Conservation (phyloP, 495 filamentous ascomycete genomes). For the Schizothecium vesticola region DNA sequence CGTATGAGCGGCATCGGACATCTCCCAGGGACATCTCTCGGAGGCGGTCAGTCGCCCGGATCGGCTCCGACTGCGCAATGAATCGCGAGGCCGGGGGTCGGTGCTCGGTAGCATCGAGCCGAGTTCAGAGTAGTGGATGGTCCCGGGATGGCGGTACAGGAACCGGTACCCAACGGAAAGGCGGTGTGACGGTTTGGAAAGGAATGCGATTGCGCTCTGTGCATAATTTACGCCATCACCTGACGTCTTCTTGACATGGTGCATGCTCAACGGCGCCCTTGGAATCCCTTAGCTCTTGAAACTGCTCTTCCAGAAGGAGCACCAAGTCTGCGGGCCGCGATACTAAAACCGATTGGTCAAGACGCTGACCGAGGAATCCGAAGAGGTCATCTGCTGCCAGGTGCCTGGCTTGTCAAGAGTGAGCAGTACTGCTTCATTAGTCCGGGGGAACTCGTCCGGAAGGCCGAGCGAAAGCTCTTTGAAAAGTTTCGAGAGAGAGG, state of each 20-base stretch:
- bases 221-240: not conserved
- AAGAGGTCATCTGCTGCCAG: not conserved
- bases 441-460: too few relatives aligned
- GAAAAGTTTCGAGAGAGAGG: not conserved
- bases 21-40: not conserved
- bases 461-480: not conserved
- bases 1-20: not conserved
- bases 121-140: not conserved
- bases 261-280: not conserved
- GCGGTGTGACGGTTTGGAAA: not conserved
- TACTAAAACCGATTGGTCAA: constrained; percentile 2
- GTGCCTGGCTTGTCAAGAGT: too few relatives aligned
- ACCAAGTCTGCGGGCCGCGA: not conserved
- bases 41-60: not conserved
- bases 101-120: not conserved
- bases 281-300: not conserved
- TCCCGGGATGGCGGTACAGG: constrained; percentile 3
- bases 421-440: too few relatives aligned
- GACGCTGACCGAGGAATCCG: not conserved
- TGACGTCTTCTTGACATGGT: not conserved
- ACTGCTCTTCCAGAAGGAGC: not conserved
- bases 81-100: constrained; percentile 4
- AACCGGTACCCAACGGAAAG: not conserved
- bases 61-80: not conserved
- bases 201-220: not conserved